phyloP scores from a whole-genome alignment of 2,329 filamentous ascomycete species.

The Amesomyces nigricolor region DNA sequence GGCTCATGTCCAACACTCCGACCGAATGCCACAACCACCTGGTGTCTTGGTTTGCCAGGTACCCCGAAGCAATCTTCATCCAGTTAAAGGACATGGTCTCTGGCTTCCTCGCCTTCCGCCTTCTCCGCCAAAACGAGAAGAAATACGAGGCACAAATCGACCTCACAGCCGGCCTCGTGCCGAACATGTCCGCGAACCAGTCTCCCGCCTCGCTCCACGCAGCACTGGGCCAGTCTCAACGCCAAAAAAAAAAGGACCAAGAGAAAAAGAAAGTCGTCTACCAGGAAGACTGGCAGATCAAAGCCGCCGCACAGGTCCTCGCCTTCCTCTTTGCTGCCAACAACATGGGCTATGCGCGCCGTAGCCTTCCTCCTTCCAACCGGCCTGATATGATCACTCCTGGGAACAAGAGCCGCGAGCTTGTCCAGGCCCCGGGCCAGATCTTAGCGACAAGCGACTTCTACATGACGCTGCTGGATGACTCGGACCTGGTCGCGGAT shows the following conservation, averaged over 20 bases:
- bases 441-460: constrained; percentile 77
- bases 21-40: constrained; percentile 71
- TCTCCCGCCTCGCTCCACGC: constrained; percentile 69
- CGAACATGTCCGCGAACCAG: constrained; percentile 62
- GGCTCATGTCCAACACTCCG: constrained; percentile 70
- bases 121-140: constrained; percentile 65
- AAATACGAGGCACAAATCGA: constrained; percentile 56
- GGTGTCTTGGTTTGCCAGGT: constrained; percentile 70
- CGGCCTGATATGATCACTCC: constrained; percentile 25
- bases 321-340: constrained; percentile 79
- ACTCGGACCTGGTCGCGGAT: constrained; percentile 76
- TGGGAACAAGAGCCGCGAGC: constrained; percentile 36
- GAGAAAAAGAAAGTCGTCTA: constrained; percentile 57
- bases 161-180: constrained; percentile 62
- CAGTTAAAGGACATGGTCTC: constrained; percentile 70
- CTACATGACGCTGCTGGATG: constrained; percentile 81
- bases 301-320: constrained; percentile 73
- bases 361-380: constrained; percentile 13
- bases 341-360: constrained; percentile 43
- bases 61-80: constrained; percentile 62
- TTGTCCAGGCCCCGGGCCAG: constrained; percentile 51
- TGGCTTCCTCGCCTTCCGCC: constrained; percentile 74
- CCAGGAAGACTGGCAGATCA: constrained; percentile 84
- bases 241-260: constrained; percentile 46
- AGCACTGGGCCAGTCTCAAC: constrained; percentile 51